A percentile compares a stretch with the other conserved stretches of the same genome.
phyloP scores from a whole-genome alignment of 768 basidiomycete genomes.

The Pulveroboletus sp. region DNA sequence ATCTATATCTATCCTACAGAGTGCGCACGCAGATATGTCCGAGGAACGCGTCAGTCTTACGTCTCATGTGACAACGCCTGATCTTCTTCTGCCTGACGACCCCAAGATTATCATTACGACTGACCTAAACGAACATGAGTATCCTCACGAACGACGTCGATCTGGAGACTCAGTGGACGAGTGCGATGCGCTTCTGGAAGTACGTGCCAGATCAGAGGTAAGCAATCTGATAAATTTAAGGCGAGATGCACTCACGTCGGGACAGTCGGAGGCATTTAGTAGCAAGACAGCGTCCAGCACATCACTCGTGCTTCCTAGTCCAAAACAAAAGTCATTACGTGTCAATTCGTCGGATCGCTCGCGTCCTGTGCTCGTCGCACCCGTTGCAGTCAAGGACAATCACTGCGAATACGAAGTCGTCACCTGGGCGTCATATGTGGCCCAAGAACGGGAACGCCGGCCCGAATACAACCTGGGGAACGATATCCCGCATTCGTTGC shows the following conservation, averaged over 20 bases:
- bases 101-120: not conserved
- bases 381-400: not conserved
- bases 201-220: slow-evolving; percentile 7
- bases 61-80: slow-evolving; percentile 1
- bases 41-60: not conserved
- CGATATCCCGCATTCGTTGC: slow-evolving; percentile 60
- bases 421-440: slow-evolving; percentile 22
- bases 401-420: slow-evolving; percentile 12
- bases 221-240: not conserved
- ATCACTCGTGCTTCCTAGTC: not conserved
- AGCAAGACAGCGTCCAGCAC: slow-evolving; percentile 21
- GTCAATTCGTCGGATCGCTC: not conserved
- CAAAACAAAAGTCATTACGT: not conserved
- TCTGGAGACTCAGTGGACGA: slow-evolving; percentile 17
- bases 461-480: slow-evolving; percentile 34
- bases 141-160: not conserved
- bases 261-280: slow-evolving; percentile 7
- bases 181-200: slow-evolving; percentile 11
- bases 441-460: slow-evolving; percentile 11
- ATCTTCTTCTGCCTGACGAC: slow-evolving; percentile 19
- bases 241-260: slow-evolving; percentile 2
- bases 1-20: slow-evolving; percentile 1
- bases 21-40: not conserved
- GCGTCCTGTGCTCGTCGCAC: not conserved
- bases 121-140: not conserved